Percentiles rank a stretch among this genome's conserved stretches.
Evolutionary conservation across 148 eudicot species (phyloP).

Genomic region (Suaeda aralocaspica): DNA sequence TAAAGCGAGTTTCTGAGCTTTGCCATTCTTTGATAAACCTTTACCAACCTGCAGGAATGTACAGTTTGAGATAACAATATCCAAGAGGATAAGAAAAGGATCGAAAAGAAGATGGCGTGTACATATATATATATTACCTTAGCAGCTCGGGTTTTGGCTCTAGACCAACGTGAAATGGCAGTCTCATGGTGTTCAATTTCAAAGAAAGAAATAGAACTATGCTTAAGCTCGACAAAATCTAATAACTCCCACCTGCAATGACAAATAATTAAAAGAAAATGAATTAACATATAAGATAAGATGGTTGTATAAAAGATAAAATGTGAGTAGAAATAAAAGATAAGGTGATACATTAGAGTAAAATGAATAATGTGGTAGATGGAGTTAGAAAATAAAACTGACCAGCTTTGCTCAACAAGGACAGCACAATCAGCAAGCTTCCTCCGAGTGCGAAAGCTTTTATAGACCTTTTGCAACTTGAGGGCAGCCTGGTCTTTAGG

Average conservation of each 20-base stretch:
- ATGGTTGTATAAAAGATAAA: background rate
- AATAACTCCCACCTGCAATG: constrained; percentile 78
- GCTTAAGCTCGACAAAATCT: constrained; percentile 88
- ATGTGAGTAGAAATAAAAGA: background rate
- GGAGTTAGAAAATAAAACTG: background rate
- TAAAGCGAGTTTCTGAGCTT: constrained; percentile 87
- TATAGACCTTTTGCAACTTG: constrained; percentile 94
- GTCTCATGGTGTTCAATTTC: constrained; percentile 86
- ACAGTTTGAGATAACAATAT: background rate
- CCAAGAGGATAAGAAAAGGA: background rate
- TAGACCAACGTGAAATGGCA: constrained; percentile 91
- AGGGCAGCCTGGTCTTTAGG: constrained; percentile 85
- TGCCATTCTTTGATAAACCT: constrained; percentile 75
- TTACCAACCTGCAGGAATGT: constrained; percentile 68
- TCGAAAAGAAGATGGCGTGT: no score
- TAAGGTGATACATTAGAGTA: no score
- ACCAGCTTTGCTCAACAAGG: constrained; percentile 94
- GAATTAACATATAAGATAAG: no score
- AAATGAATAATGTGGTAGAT: no score
- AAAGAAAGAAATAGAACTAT: constrained; percentile 86
- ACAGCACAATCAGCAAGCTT: constrained; percentile 99
- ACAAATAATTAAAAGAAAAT: no score
- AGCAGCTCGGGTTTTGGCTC: constrained; percentile 95
- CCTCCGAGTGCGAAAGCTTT: constrained; percentile 87
- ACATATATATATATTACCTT: no score